Percentiles rank a stretch among this genome's conserved stretches.
Conservation (phyloP, 306 rosid species). For the Vicia faba region DNA sequence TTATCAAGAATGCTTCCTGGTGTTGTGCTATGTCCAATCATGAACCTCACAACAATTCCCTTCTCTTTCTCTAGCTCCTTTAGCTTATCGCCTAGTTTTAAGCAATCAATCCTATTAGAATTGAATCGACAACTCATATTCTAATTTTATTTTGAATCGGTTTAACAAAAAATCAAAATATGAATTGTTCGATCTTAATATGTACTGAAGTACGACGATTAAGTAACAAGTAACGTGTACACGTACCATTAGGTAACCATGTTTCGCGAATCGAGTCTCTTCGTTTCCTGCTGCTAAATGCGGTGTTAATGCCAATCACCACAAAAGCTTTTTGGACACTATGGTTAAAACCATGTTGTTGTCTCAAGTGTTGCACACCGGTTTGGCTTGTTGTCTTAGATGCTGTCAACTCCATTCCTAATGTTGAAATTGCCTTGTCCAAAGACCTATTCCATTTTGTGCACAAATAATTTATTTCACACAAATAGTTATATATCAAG, state of each 20-base stretch:
- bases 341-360: conserved; percentile 28
- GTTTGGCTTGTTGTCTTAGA: conserved; percentile 50
- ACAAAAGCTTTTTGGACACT: conserved; percentile 67
- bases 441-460: conserved; percentile 52
- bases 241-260: conserved; percentile 78
- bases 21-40: conserved; percentile 77
- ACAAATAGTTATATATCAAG: background rate
- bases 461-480: conserved; percentile 6
- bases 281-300: conserved; percentile 79
- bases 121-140: background rate
- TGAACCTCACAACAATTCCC: conserved; percentile 81
- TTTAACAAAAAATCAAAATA: background rate
- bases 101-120: background rate
- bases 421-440: conserved; percentile 66
- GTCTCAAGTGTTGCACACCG: conserved; percentile 30
- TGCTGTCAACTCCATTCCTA: conserved; percentile 77
- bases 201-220: too few relatives aligned
- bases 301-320: conserved; percentile 88
- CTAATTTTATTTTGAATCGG: background rate
- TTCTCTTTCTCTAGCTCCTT: conserved; percentile 75
- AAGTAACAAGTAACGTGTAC: too few relatives aligned
- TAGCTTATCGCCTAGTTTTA: conserved; percentile 48
- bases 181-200: background rate
- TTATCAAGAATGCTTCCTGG: conserved; percentile 66
- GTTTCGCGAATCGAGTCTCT: conserved; percentile 75